phyloP scores from a whole-genome alignment of 306 rosid species.

The Inga oerstediana region DNA sequence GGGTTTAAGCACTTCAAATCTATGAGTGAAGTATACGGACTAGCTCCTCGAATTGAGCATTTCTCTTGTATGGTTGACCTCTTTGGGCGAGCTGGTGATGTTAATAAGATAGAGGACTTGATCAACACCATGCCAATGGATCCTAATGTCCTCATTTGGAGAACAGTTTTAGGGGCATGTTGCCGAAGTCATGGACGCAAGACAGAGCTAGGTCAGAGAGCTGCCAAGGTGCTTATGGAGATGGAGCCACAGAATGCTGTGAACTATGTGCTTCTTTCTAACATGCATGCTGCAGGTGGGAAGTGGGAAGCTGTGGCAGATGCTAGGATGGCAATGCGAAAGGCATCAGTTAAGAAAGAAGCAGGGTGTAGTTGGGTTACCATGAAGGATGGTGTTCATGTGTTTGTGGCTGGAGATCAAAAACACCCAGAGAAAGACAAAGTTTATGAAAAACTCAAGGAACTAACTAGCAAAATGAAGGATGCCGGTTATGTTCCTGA shows the following conservation, averaged over 20 bases:
- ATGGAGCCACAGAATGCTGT: conserved; percentile 83
- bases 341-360: conserved; percentile 84
- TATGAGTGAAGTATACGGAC: conserved; percentile 59
- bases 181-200: conserved; percentile 65
- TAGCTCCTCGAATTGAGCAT: conserved; percentile 81
- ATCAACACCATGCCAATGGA: conserved; percentile 72
- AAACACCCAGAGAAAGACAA: conserved; percentile 74
- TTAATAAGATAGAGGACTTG: conserved; percentile 68
- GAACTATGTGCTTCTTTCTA: conserved; percentile 89
- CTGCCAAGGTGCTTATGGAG: conserved; percentile 74
- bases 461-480: conserved; percentile 67
- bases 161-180: conserved; percentile 90
- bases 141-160: conserved; percentile 87
- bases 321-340: conserved; percentile 80
- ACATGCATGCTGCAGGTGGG: conserved; percentile 83
- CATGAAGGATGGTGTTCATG: conserved; percentile 94
- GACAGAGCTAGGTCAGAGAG: conserved; percentile 72
- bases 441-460: conserved; percentile 70
- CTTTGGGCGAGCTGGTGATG: conserved; percentile 80
- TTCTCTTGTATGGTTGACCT: conserved; percentile 94
- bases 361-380: conserved; percentile 94
- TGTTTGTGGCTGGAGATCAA: conserved; percentile 87
- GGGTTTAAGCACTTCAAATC: conserved; percentile 74
- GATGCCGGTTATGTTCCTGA: conserved; percentile 83
- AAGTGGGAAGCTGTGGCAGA: conserved; percentile 81